Percentiles rank a stretch among this genome's conserved stretches.
Conservation (phyloP, 2,329 filamentous ascomycete genomes). For the Microdochium trichocladiopsis region DNA sequence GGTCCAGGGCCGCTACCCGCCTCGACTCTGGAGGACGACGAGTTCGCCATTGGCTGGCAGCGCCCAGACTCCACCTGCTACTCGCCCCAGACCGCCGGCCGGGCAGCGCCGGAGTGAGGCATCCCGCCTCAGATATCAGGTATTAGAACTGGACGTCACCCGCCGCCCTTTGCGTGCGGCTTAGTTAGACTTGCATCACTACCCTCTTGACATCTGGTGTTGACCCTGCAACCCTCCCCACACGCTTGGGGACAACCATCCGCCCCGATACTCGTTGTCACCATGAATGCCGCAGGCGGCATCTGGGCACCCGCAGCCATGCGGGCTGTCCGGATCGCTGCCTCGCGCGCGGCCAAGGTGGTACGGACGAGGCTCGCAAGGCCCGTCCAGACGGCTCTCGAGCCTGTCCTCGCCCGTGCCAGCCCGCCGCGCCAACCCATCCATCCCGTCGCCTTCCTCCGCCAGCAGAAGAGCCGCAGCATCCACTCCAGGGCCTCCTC, state of each 20-base stretch:
- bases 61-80: neutral
- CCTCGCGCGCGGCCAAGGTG: slow-evolving; percentile 41
- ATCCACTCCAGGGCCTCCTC: slow-evolving; percentile 24
- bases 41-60: neutral
- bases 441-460: slow-evolving; percentile 41
- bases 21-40: too few relatives aligned
- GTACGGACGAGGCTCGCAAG: slow-evolving; percentile 42
- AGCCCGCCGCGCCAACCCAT: slow-evolving; percentile 42
- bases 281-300: slow-evolving; percentile 49
- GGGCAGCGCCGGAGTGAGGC: neutral
- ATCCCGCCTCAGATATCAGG: neutral
- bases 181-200: neutral
- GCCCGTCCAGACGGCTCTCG: slow-evolving; percentile 36
- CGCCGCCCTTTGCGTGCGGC: neutral
- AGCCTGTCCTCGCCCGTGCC: slow-evolving; percentile 39
- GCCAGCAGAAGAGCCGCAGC: slow-evolving; percentile 38
- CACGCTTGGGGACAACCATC: neutral
- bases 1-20: too few relatives aligned
- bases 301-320: slow-evolving; percentile 50
- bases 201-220: slow-evolving; percentile 6
- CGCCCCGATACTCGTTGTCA: slow-evolving; percentile 15
- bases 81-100: neutral
- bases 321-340: slow-evolving; percentile 45
- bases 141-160: neutral
- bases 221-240: slow-evolving; percentile 1